Evolutionary conservation across 75 land plant genomes (phyloP).

Genomic region (Pinus taeda): DNA sequence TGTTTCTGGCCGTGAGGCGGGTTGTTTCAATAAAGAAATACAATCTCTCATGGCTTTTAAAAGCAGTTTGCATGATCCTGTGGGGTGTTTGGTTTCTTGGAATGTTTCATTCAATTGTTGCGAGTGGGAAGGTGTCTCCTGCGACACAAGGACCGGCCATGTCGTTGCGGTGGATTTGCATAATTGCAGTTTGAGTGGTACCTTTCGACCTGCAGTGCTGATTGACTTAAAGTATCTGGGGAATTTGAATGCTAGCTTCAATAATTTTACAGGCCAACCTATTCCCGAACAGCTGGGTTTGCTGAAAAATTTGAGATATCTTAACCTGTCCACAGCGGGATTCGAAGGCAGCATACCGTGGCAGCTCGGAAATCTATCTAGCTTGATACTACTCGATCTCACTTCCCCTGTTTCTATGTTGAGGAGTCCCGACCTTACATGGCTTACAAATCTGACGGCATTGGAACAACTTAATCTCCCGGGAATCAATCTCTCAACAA

Average conservation of each 20-base stretch:
- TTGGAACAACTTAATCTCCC: neutral
- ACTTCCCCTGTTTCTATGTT: neutral
- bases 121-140: slow-evolving; percentile 20
- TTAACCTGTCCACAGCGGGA: neutral
- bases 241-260: slow-evolving; percentile 23
- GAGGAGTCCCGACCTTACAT: neutral
- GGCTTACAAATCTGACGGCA: neutral
- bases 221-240: slow-evolving; percentile 12
- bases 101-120: slow-evolving; percentile 16
- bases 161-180: slow-evolving; percentile 2
- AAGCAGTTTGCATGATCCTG: slow-evolving; percentile 9
- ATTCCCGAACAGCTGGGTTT: slow-evolving; percentile 24
- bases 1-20: too few species aligned
- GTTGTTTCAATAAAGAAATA: slow-evolving; percentile 18
- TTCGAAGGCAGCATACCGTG: neutral
- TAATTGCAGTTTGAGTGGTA: too few species aligned
- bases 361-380: neutral
- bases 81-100: slow-evolving; percentile 18
- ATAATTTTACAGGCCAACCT: slow-evolving; percentile 11
- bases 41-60: slow-evolving; percentile 17
- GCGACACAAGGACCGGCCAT: slow-evolving; percentile 14
- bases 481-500: neutral
- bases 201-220: too few species aligned
- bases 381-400: neutral
- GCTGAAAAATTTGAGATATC: slow-evolving; percentile 12